Evolutionary conservation across 1,284 basidiomycete genomes (phyloP), one percentile per base, ranked within the genome.

Genomic region (Austroboletus niveus): DNA sequence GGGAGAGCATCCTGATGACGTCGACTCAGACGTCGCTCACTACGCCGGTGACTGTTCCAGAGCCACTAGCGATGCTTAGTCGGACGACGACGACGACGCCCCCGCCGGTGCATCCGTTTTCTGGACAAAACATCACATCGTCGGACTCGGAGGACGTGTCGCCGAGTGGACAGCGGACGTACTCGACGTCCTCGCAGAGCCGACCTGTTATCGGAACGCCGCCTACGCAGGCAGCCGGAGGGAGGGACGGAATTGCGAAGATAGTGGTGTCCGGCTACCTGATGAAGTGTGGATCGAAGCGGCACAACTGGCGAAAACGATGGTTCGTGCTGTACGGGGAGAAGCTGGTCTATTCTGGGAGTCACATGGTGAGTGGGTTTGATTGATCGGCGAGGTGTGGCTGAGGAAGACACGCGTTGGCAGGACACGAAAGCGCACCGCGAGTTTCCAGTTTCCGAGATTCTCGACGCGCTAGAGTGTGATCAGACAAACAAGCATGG

Each of bases 241-340:
- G 6, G 22, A 54, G 65, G 47, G 79, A 80, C 31, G 87, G 88
- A 61, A 76, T 80, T 7, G 74, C 81, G 22, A 94, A 92, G 72
- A 74, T 85, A 43, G 85, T 97, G 30, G 66, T 94, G 5, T 84
- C 87, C 30, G 94, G 94, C 2, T 99, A 99, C 69, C 75, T 99
- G 55, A 96, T 97, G 91, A 99, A 99, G 69, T 94, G 94, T 69
- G 94, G 94, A 41, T 86, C 86, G 46, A 92, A 96, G 59, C 83
- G 95, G 61, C 88, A 92, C 62, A 91, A 86, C 54, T 99, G 97
- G 97, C 80, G 94, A 53, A 99, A 99, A 73, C 77, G 93, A 41
- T 95, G 91, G 90, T 95, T 95, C 63, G 84, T 89, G 50, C 75
- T 96, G 27, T 92, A 87, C 31, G 81, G 82, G 32, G 89, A 92